A percentile compares a stretch with the other conserved stretches of the same genome.
Evolutionary conservation across 2,329 filamentous ascomycete genomes (phyloP).

Genomic region (Trichoderma atroviride): DNA sequence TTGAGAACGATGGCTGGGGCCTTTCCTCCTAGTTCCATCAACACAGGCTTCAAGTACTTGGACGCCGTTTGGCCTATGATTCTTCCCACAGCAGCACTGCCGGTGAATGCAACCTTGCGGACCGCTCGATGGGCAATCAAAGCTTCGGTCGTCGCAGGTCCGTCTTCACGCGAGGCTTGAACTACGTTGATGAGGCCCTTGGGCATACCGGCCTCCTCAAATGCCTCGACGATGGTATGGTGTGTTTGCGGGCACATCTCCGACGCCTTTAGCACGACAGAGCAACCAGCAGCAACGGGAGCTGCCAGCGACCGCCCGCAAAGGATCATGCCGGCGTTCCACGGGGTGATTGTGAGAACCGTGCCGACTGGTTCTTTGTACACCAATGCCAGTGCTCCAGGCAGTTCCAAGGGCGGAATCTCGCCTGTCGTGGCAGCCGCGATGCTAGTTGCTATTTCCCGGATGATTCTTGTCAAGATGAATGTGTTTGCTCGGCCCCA

Average conservation of each 20-base stretch:
- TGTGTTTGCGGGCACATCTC: conserved; percentile 40
- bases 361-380: conserved; percentile 76
- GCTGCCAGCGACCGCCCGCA: neutral
- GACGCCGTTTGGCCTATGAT: conserved; percentile 44
- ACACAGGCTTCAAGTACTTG: conserved; percentile 47
- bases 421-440: neutral
- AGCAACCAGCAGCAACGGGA: conserved; percentile 7
- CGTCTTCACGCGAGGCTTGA: conserved; percentile 38
- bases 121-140: conserved; percentile 44
- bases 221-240: conserved; percentile 40
- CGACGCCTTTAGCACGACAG: conserved; percentile 37
- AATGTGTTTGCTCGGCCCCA: conserved; percentile 49
- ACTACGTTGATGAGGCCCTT: conserved; percentile 46
- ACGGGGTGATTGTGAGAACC: conserved; percentile 76
- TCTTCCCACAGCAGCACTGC: conserved; percentile 46
- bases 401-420: neutral
- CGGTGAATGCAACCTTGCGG: conserved; percentile 49
- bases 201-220: conserved; percentile 47
- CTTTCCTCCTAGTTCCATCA: conserved; percentile 55
- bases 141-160: conserved; percentile 38
- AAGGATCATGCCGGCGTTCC: conserved; percentile 37
- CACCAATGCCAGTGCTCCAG: conserved; percentile 7
- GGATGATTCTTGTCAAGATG: conserved; percentile 42
- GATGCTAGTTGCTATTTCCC: conserved; percentile 50
- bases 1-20: conserved; percentile 46